Evolutionary conservation across 2,329 filamentous ascomycete species (phyloP), one percentile per base, ranked within the genome.

Genomic region (Teratosphaeria epicoccoides): DNA sequence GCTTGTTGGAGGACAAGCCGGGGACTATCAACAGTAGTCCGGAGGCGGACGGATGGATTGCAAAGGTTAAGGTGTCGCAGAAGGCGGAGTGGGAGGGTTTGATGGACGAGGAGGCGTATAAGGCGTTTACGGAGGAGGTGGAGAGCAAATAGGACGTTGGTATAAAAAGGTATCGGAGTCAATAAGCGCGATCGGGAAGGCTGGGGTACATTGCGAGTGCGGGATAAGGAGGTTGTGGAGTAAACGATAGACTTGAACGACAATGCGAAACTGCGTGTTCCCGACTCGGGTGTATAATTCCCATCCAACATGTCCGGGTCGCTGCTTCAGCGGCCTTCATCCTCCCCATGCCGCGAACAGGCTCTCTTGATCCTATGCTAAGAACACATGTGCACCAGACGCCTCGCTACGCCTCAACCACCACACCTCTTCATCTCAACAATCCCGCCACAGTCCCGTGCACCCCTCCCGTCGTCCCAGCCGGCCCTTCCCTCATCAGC

Each of bases 31-130:
- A 97, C 76, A 79, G 88, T 73, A 84, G 87, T 49, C 87, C 93
- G 44, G 93, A 98, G 78, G 79, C 80, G 55, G 87, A 91, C 52
- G 91, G 88, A 57, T 98, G 93, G 93, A 85, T 98, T 68, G 89
- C 85, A 52, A 91, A 88, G 80, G 82, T 97, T 56, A 77, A 87
- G 71, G 76, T 97, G 47, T 76, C 74, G 57, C 85, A 88, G 68
- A 68, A 73, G 57, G 70, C 80, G 67, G 84, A 93, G 71, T 68
- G 89, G 60, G 85, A 94, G 57, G 71, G 67, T 10, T 75, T 96
- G 66, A 87, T 97, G 87, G 83, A 83, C 65, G 77, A 75, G 55
- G 80, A 83, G 63, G 83, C 80, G 58, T 97, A 98, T 74, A 84
- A 84, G 73, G 76, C 76, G 37, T 90, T 90, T 67, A 87, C 82